A percentile compares a stretch with the other conserved stretches of the same genome.
phyloP scores from a whole-genome alignment of 176 grass and related monocot species.

The Pontederia crassipes region DNA sequence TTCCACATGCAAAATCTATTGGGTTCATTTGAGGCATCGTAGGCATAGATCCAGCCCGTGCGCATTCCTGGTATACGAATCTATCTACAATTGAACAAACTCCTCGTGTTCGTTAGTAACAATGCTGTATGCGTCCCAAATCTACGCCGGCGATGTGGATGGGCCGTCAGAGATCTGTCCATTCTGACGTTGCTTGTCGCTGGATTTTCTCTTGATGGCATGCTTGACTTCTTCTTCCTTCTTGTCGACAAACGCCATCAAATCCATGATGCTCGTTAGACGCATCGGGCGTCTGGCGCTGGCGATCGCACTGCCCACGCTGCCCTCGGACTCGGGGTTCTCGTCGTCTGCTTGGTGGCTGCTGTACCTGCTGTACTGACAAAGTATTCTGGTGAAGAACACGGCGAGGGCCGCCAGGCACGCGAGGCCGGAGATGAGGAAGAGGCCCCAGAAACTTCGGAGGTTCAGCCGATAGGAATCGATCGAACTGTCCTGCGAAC shows the following conservation, averaged over 20 bases:
- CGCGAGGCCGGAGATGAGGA: conserved; percentile 9
- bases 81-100: too few relatives aligned
- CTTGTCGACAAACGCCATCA: conserved; percentile 68
- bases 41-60: background rate
- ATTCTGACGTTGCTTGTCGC: conserved; percentile 16
- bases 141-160: conserved; percentile 19
- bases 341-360: conserved; percentile 13
- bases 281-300: conserved; percentile 26
- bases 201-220: conserved; percentile 56
- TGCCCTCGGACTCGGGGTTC: conserved; percentile 23
- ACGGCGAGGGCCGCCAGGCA: conserved; percentile 7
- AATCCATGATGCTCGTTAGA: conserved; percentile 47
- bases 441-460: conserved; percentile 16
- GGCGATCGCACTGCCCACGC: conserved; percentile 5
- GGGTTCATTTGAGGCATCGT: background rate
- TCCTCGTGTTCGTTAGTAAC: too few relatives aligned
- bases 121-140: background rate
- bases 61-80: too few relatives aligned
- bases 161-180: conserved; percentile 13
- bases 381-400: conserved; percentile 17
- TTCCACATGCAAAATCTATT: background rate
- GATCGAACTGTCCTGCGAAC: background rate
- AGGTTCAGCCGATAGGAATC: conserved; percentile 4
- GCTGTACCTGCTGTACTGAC: conserved; percentile 10
- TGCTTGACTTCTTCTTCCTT: conserved; percentile 71